Percentiles rank a stretch among this genome's conserved stretches.
Conservation (phyloP, 2,329 filamentous ascomycete species). For the Fusarium concolor region DNA sequence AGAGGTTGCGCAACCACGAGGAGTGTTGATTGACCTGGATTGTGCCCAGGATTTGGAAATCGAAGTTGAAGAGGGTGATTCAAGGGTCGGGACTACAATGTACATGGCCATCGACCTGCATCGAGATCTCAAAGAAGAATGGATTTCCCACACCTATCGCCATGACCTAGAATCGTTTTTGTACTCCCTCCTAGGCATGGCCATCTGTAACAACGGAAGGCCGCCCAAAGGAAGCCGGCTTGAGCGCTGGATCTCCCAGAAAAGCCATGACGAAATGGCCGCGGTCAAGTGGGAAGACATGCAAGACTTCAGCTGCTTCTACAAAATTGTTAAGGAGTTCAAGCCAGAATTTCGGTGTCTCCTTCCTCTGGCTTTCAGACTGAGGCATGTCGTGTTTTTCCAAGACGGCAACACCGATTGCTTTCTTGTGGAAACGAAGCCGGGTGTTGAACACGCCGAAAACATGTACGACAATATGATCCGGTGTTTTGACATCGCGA, state of each 20-base stretch:
- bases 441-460: neutral
- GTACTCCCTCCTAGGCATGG: slow-evolving; percentile 41
- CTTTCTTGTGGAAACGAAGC: neutral
- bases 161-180: slow-evolving; percentile 48
- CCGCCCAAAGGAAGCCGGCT: slow-evolving; percentile 5
- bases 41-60: slow-evolving; percentile 29
- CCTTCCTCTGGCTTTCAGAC: neutral
- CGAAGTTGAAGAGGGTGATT: slow-evolving; percentile 34
- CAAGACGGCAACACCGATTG: neutral
- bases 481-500: neutral
- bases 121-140: neutral
- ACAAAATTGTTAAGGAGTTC: neutral
- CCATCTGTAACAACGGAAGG: neutral
- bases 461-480: slow-evolving; percentile 1
- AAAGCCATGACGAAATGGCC: neutral
- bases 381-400: slow-evolving; percentile 5
- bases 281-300: slow-evolving; percentile 11
- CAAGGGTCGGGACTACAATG: slow-evolving; percentile 32
- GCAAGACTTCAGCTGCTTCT: neutral
- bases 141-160: slow-evolving; percentile 31
- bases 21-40: slow-evolving; percentile 43
- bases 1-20: slow-evolving; percentile 24
- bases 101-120: slow-evolving; percentile 46
- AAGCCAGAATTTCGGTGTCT: neutral
- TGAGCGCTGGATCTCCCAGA: neutral